These are phyloP conservation scores for Naematelia aurantialba DNA, from an alignment of 768 basidiomycete species.

Conservation along the genomic window DNA sequence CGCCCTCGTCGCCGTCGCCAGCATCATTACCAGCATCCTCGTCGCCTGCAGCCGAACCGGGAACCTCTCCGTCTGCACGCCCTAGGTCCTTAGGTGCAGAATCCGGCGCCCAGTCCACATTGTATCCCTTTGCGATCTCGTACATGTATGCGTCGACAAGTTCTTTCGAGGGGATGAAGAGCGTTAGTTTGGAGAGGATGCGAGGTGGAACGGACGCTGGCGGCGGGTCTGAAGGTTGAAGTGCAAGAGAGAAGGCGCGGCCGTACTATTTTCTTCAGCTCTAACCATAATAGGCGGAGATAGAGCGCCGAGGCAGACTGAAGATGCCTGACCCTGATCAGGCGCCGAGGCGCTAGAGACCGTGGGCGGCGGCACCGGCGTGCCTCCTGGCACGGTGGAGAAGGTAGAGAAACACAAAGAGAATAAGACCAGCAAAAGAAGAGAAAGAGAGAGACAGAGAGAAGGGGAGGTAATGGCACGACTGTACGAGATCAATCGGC, in stretches of 20 bases:
- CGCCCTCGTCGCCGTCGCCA: conserved; percentile 3
- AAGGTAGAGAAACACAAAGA: background rate
- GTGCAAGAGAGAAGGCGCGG: conserved; percentile 77
- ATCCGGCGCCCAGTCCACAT: conserved; percentile 63
- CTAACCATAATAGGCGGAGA: no score
- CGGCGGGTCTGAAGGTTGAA: conserved; percentile 69
- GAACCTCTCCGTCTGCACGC: conserved; percentile 31
- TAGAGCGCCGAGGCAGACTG: no score
- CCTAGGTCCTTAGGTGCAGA: conserved; percentile 16
- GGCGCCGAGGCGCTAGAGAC: no score
- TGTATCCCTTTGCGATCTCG: conserved; percentile 87
- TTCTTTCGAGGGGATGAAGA: conserved; percentile 65
- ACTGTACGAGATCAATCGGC: background rate
- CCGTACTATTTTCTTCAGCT: conserved; percentile 59
- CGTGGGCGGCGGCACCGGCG: no score
- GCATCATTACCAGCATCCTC: background rate
- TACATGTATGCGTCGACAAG: conserved; percentile 82
- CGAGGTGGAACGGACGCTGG: conserved; percentile 77
- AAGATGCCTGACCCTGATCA: no score
- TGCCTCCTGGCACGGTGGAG: no score
- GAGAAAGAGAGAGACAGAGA: background rate
- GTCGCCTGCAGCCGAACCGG: conserved; percentile 17
- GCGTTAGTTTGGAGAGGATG: conserved; percentile 67
- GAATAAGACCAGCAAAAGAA: background rate
- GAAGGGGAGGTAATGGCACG: background rate